A percentile compares a stretch with the other conserved stretches of the same genome.
Conservation (phyloP, 495 filamentous ascomycete genomes). For the Polyplosphaeria fusca region DNA sequence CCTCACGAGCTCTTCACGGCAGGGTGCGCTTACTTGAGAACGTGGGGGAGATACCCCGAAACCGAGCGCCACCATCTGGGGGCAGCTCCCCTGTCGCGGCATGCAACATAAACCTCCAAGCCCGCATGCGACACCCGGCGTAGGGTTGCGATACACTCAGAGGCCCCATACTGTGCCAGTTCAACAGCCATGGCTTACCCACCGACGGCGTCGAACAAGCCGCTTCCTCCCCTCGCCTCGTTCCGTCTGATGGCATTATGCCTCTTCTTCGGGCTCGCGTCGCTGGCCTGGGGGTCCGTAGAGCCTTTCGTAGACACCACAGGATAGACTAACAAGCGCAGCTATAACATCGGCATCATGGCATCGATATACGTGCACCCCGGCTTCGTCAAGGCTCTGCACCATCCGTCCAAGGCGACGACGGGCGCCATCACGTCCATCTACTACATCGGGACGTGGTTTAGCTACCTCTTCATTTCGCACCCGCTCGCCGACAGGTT, state of each 20-base stretch:
- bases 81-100: too few relatives aligned
- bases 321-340: slow-evolving; percentile 18
- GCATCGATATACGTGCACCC: slow-evolving; percentile 55
- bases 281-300: slow-evolving; percentile 57
- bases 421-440: slow-evolving; percentile 55
- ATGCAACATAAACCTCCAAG: too few relatives aligned
- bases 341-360: slow-evolving; percentile 58
- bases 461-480: slow-evolving; percentile 54
- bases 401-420: slow-evolving; percentile 43
- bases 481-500: slow-evolving; percentile 48
- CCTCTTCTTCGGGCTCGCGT: slow-evolving; percentile 54
- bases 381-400: slow-evolving; percentile 48
- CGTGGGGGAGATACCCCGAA: too few relatives aligned
- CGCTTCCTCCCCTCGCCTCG: slow-evolving; percentile 34
- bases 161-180: too few relatives aligned
- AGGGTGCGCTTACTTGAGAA: too few relatives aligned
- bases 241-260: slow-evolving; percentile 49
- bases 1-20: too few relatives aligned
- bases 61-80: too few relatives aligned
- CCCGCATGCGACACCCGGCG: too few relatives aligned
- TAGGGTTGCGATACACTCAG: too few relatives aligned
- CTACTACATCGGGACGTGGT: slow-evolving; percentile 57
- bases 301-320: background rate
- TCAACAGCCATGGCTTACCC: slow-evolving; percentile 3
- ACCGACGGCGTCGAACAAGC: slow-evolving; percentile 11